Percentiles rank a stretch among this genome's conserved stretches.
Conservation (phyloP, 2,329 filamentous ascomycete species). For the Escovopsis sp. region DNA sequence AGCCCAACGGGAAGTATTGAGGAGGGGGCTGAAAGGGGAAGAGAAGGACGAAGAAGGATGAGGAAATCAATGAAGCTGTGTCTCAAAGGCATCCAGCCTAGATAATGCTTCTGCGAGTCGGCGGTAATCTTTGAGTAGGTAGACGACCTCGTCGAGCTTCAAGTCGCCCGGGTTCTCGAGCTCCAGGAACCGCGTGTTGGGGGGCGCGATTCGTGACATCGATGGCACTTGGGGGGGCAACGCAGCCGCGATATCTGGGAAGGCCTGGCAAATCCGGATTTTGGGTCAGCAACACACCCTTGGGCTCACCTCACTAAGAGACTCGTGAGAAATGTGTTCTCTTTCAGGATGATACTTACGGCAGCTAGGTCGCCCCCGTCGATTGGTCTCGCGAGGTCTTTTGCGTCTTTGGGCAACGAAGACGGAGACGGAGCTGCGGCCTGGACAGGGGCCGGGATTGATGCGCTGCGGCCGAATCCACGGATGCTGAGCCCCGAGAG, state of each 20-base stretch:
- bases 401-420: slow-evolving; percentile 8
- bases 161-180: slow-evolving; percentile 55
- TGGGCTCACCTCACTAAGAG: too few relatives aligned
- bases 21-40: not conserved
- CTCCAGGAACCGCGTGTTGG: slow-evolving; percentile 60
- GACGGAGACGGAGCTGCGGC: slow-evolving; percentile 8
- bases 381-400: slow-evolving; percentile 22
- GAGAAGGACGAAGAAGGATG: not conserved
- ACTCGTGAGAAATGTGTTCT: not conserved
- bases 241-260: slow-evolving; percentile 41
- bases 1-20: not conserved
- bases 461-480: slow-evolving; percentile 50
- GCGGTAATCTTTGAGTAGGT: slow-evolving; percentile 60
- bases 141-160: slow-evolving; percentile 56
- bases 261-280: slow-evolving; percentile 28
- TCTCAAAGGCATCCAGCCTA: slow-evolving; percentile 45
- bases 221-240: slow-evolving; percentile 36
- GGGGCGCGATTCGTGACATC: slow-evolving; percentile 43
- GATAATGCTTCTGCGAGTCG: slow-evolving; percentile 51
- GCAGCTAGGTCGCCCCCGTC: slow-evolving; percentile 43
- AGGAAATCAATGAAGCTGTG: slow-evolving; percentile 4
- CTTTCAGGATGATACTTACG: slow-evolving; percentile 24
- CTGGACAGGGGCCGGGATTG: slow-evolving; percentile 18
- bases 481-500: slow-evolving; percentile 61
- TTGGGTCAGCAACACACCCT: slow-evolving; percentile 2